Evolutionary conservation across 352 stramenopile genomes (phyloP).

Genomic region (Globisporangium lucens): DNA sequence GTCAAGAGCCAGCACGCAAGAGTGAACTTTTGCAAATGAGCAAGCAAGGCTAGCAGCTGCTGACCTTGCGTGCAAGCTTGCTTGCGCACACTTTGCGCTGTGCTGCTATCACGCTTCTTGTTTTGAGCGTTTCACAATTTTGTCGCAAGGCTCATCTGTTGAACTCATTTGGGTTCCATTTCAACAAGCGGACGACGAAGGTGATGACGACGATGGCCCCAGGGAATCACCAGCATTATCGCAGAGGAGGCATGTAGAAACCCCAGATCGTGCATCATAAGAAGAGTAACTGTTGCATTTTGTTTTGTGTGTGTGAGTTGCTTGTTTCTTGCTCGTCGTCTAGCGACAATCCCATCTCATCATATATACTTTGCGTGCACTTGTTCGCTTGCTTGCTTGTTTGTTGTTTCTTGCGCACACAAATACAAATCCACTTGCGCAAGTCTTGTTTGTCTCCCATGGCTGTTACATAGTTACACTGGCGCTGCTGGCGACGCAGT

Average conservation of each 20-base stretch:
- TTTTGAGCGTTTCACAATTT: not conserved
- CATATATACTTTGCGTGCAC: not conserved
- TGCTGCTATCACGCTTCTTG: not conserved
- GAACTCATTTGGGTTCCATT: not conserved
- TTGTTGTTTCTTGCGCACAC: not conserved
- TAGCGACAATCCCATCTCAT: not conserved
- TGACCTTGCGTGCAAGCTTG: not conserved
- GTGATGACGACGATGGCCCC: not conserved
- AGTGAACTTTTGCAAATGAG: not conserved
- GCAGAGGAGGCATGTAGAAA: not conserved
- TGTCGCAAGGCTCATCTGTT: not conserved
- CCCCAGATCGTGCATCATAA: not conserved
- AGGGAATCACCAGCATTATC: not conserved
- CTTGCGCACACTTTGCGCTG: not conserved
- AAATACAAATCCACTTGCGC: constrained; percentile 1
- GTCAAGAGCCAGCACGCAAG: not conserved
- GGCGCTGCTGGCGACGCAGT: constrained; percentile 16
- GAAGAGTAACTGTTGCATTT: constrained; percentile 10
- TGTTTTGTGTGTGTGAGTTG: not conserved
- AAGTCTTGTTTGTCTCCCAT: not conserved
- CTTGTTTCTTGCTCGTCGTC: not conserved
- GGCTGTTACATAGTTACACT: constrained; percentile 4
- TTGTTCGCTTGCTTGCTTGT: not conserved
- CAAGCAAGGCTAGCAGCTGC: not conserved
- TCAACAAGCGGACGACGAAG: not conserved